phyloP scores from a whole-genome alignment of 305 asterid genomes.

The Solanum hybrid region DNA sequence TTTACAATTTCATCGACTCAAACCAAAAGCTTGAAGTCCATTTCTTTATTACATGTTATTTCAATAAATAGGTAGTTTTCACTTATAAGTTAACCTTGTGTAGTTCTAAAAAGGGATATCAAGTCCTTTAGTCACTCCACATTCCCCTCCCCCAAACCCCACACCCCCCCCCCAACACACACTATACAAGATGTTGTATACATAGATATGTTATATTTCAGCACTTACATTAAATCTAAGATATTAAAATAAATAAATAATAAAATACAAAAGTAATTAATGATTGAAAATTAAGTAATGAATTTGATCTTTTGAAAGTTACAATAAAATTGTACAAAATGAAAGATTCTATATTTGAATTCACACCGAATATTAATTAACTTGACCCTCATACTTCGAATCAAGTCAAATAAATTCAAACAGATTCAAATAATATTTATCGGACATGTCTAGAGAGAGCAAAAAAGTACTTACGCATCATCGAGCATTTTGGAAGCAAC shows the following conservation, averaged over 20 bases:
- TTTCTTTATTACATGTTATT: background rate
- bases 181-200: background rate
- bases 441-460: too few relatives aligned
- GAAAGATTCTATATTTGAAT: background rate
- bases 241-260: background rate
- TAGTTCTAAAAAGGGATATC: background rate
- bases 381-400: background rate
- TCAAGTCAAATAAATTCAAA: background rate
- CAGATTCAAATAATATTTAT: rapidly evolving
- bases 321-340: background rate
- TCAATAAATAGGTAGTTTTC: background rate
- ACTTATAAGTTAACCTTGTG: background rate
- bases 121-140: background rate
- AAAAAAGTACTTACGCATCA: conserved; percentile 47
- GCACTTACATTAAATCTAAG: background rate
- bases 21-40: background rate
- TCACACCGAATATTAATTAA: background rate
- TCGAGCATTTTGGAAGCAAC: conserved; percentile 91
- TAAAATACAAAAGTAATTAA: background rate
- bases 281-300: background rate
- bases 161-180: background rate
- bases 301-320: background rate
- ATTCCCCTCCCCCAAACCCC: background rate
- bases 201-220: background rate
- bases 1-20: background rate